Conservation (phyloP, 495 filamentous ascomycete genomes). For the Neohortaea acidophila region DNA sequence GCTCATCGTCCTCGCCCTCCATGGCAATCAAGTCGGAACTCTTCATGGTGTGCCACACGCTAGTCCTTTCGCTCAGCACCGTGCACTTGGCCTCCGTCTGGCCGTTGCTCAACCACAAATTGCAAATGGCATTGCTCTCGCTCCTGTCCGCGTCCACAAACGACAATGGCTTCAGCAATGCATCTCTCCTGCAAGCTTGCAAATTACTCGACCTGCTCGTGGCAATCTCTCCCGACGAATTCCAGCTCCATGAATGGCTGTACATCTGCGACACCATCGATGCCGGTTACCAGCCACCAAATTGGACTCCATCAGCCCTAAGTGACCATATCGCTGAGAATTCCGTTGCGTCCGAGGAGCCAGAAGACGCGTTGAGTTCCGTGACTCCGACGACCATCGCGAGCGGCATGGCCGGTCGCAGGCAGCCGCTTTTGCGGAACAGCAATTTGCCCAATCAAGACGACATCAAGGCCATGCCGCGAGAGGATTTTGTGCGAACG, state of each 20-base stretch:
- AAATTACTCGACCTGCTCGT: slow-evolving; percentile 80
- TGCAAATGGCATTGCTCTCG: slow-evolving; percentile 67
- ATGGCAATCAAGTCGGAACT: slow-evolving; percentile 77
- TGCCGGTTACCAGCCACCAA: slow-evolving; percentile 71
- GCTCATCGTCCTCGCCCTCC: slow-evolving; percentile 76
- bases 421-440: slow-evolving; percentile 9
- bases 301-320: slow-evolving; percentile 57
- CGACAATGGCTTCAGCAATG: slow-evolving; percentile 62
- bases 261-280: slow-evolving; percentile 96
- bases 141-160: slow-evolving; percentile 39
- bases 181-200: slow-evolving; percentile 69
- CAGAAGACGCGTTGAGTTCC: slow-evolving; percentile 9
- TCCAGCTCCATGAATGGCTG: slow-evolving; percentile 89
- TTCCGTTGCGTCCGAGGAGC: slow-evolving; percentile 40
- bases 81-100: slow-evolving; percentile 70
- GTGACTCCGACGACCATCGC: not conserved
- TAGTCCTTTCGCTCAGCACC: slow-evolving; percentile 59
- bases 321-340: slow-evolving; percentile 76
- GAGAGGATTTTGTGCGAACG: slow-evolving; percentile 28
- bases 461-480: slow-evolving; percentile 22
- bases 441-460: slow-evolving; percentile 15
- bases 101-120: slow-evolving; percentile 76
- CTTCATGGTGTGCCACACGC: slow-evolving; percentile 71
- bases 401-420: not conserved
- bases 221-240: slow-evolving; percentile 80